Conservation (phyloP, 495 filamentous ascomycete genomes). For the Penicillium bialowiezense region DNA sequence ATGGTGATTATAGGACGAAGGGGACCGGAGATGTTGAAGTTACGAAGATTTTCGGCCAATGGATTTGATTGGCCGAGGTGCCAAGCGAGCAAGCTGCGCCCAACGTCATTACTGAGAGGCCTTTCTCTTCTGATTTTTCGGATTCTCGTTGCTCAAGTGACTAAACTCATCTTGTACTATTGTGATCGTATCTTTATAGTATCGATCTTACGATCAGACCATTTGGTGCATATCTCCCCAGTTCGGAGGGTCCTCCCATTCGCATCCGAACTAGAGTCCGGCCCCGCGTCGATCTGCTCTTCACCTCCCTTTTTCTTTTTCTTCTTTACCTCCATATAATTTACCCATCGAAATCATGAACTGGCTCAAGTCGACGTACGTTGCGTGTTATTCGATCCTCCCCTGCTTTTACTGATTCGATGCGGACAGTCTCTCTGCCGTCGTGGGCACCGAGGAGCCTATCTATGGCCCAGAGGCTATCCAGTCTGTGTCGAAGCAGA, state of each 20-base stretch:
- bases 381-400: constrained; percentile 5
- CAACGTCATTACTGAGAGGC: constrained; percentile 19
- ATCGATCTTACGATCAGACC: neutral
- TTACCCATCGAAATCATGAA: constrained; percentile 46
- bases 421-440: constrained; percentile 70
- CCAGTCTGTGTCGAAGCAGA: constrained; percentile 76
- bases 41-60: constrained; percentile 23
- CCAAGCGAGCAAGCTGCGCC: constrained; percentile 22
- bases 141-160: no score
- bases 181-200: neutral
- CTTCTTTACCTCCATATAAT: constrained; percentile 5
- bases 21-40: neutral
- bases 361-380: constrained; percentile 73
- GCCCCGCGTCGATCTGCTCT: constrained; percentile 34
- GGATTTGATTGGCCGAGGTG: constrained; percentile 20
- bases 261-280: constrained; percentile 26
- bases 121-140: neutral
- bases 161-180: no score
- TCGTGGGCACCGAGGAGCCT: constrained; percentile 92
- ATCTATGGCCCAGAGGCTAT: constrained; percentile 92
- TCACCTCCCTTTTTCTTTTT: constrained; percentile 20
- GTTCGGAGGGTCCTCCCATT: constrained; percentile 14
- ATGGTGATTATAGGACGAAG: constrained; percentile 20
- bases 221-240: neutral
- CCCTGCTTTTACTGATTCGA: constrained; percentile 17